Evolutionary conservation across 1,139 yeast species (phyloP), one percentile per base, ranked within the genome.

Genomic region (Pneumocystis wakefieldiae): DNA sequence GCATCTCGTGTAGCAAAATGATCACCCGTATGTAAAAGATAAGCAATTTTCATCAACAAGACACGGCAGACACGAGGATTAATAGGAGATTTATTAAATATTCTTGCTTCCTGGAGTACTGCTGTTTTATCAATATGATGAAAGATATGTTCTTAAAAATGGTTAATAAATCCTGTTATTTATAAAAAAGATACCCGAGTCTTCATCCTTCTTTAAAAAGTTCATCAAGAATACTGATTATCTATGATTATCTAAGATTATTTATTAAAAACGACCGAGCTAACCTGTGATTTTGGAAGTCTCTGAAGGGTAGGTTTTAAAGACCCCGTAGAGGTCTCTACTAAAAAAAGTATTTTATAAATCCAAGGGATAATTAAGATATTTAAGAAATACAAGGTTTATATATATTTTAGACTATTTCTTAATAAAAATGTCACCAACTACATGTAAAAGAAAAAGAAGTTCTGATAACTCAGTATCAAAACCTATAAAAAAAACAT

Each of bases 31-130:
- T 62, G 62, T 68, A 91, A 76, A 69, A 92, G 78, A 68, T 84
- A 81, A 57, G 81, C 74, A 67, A 81, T 76, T 74, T 84, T 82
- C 62, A 95, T 86, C 74, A 90, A 79, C 69, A 89, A 77, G 67
- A 79, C 76, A 70, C 98, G 87, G 73, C 96, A 89, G 75, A 86
- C 86, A 70, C 84, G 86, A 41, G 97, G 88, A 70, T 87, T 86
- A 66, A 91, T 86, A 19, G 96, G 96, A 59, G 95, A 82, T 68
- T 92, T 89, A 77, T 91, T 91, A 81, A 92, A 94, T 70, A 88
- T 88, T 71, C 89, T 79, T 77, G 97, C 91, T 74, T 91, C 96
- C 76, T 92, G 99, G 75, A 87, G 91, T 68, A 94, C 92, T 12
- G 96, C 86, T 97, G 92, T 92, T 76, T 90, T 90, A 76, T 92